phyloP scores from a whole-genome alignment of 1,284 basidiomycete genomes.

The Cerioporus squamosus region DNA sequence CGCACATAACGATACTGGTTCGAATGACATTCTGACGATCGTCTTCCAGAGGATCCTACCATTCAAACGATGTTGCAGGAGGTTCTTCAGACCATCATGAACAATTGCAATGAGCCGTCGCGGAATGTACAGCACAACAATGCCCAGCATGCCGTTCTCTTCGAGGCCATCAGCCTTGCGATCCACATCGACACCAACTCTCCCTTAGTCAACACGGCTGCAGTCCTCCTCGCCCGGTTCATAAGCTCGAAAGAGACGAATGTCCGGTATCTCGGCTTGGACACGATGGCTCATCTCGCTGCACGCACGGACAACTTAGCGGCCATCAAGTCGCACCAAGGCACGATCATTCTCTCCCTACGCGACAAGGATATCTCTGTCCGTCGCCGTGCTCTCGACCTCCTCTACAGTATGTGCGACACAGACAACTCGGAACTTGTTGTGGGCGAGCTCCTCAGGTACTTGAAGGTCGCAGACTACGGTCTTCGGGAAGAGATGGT shows the following conservation, averaged over 20 bases:
- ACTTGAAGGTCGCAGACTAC: constrained; percentile 94
- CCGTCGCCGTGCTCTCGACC: constrained; percentile 89
- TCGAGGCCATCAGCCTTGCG: constrained; percentile 96
- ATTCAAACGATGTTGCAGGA: constrained; percentile 80
- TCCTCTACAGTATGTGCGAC: constrained; percentile 99
- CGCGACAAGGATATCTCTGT: constrained; percentile 98
- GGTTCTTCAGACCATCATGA: constrained; percentile 90
- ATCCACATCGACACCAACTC: constrained; percentile 97
- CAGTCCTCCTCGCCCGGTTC: constrained; percentile 91
- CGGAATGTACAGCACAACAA: constrained; percentile 99
- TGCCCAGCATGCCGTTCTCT: constrained; percentile 97
- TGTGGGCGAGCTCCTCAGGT: constrained; percentile 92
- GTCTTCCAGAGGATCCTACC: constrained; percentile 77
- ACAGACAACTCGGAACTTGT: constrained; percentile 93
- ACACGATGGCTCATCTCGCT: constrained; percentile 98
- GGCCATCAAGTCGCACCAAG: constrained; percentile 94
- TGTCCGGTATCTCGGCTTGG: constrained; percentile 95
- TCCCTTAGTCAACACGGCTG: constrained; percentile 87
- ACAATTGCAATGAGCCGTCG: constrained; percentile 90
- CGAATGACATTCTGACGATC: constrained; percentile 1
- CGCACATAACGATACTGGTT: not conserved
- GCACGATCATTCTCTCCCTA: constrained; percentile 92
- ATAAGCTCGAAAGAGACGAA: constrained; percentile 99
- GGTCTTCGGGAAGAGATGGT: constrained; percentile 98
- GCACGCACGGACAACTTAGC: constrained; percentile 90